Conservation (phyloP, 73 alveolate genomes). For the Paramecium biaurelia region DNA sequence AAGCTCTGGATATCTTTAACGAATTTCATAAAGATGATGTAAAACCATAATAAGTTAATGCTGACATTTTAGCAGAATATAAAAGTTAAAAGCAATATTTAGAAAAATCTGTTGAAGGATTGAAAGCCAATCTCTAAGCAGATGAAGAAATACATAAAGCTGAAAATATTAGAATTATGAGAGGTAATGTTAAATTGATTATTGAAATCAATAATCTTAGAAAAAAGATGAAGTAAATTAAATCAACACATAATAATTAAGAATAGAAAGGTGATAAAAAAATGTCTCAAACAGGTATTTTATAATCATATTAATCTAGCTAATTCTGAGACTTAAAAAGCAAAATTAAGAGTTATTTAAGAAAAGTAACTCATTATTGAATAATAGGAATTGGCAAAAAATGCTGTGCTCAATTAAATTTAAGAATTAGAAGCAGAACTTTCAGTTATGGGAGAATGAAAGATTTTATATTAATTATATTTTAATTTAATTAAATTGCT, state of each 20-base stretch:
- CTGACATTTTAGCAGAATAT: constrained; percentile 81
- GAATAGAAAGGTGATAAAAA: not conserved
- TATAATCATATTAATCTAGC: not conserved
- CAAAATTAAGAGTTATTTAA: not conserved
- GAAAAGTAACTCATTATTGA: not conserved
- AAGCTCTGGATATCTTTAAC: constrained; percentile 76
- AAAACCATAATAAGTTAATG: constrained; percentile 76
- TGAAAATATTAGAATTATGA: constrained; percentile 86
- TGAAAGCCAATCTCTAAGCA: constrained; percentile 78
- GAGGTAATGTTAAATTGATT: constrained; percentile 81
- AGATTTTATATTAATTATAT: not conserved
- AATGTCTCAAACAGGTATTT: not conserved
- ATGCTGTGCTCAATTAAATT: not conserved
- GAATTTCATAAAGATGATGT: constrained; percentile 83
- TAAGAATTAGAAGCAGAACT: constrained; percentile 31
- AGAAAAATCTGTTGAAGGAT: constrained; percentile 81
- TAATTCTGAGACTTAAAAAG: not conserved
- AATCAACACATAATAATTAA: constrained; percentile 3
- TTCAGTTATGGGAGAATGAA: not conserved
- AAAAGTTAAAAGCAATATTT: constrained; percentile 77
- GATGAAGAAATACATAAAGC: constrained; percentile 85
- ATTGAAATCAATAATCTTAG: constrained; percentile 82
- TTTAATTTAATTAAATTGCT: not conserved
- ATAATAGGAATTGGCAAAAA: not conserved
- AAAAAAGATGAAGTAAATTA: constrained; percentile 77